These are phyloP conservation scores for Strobilomyces echinocephalus DNA, from an alignment of 768 basidiomycete genomes.

Conservation along the genomic window DNA sequence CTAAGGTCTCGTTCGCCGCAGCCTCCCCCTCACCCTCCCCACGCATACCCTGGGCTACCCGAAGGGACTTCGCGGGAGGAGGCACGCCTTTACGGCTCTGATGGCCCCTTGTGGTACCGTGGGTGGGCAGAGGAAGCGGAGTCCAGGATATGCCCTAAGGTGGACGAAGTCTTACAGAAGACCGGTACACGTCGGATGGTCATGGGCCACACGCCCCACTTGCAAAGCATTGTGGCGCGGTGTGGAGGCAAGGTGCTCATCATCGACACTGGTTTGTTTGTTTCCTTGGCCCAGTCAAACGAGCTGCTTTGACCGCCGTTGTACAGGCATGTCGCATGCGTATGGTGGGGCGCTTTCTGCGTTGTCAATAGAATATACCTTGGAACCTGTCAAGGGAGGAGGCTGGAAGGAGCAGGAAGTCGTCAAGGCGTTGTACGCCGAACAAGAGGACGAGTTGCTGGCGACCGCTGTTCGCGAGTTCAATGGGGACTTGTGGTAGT, in stretches of 20 bases:
- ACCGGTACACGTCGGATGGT: conserved; percentile 86
- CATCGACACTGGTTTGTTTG: conserved; percentile 86
- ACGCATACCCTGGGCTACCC: conserved; percentile 71
- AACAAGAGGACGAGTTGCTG: conserved; percentile 29
- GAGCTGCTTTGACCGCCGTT: conserved; percentile 5
- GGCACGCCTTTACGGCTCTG: conserved; percentile 59
- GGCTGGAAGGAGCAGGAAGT: conserved; percentile 35
- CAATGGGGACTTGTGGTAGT: conserved; percentile 19
- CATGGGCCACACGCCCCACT: conserved; percentile 96
- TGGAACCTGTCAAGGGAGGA: conserved; percentile 51
- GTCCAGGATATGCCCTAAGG: conserved; percentile 61
- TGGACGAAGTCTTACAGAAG: conserved; percentile 63
- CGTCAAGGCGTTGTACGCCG: conserved; percentile 33
- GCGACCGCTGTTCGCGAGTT: conserved; percentile 24
- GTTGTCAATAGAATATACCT: conserved; percentile 78
- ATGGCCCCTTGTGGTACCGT: conserved; percentile 93
- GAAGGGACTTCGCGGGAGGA: conserved; percentile 61
- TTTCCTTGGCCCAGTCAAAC: neutral
- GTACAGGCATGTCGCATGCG: conserved; percentile 83
- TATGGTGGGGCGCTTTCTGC: conserved; percentile 93
- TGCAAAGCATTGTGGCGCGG: conserved; percentile 77
- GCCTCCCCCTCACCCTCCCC: conserved; percentile 74
- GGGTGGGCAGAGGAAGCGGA: conserved; percentile 84
- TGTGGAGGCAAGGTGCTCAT: conserved; percentile 93
- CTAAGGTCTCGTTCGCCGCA: conserved; percentile 62